Base-by-base conservation (phyloP, 78 protist species). In the Dictyostelium purpureum region DNA sequence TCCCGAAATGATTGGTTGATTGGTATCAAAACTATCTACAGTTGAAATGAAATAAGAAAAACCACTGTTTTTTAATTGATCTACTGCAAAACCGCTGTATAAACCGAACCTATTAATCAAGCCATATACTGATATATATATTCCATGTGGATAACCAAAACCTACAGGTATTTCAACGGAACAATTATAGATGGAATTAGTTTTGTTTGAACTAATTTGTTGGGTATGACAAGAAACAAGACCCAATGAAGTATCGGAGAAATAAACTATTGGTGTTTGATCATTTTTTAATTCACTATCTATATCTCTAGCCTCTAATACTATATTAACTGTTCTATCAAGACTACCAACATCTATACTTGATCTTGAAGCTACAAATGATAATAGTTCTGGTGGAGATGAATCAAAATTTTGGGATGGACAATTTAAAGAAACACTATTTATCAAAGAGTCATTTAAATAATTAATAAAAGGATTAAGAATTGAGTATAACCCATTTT, bases 401-500 rank as follows among this genome's bases (percentile, higher is more conserved):
- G 11, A n/a, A 57, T 57, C 66, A 5, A 10, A 7, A 54, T 18
- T n/a, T 14, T 54, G 31, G 9, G 33, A 0, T 0, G 28, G 14
- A 54, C 63, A 54, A 18, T 6, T 0, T n/a, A 54, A 24, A 54
- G 19, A 7, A n/a, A 54, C n/a, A 11, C 18, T 28, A 54, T 54
- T 54, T 54, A 54, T 54, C 18, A 7, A 7, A 54, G 6, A 54
- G n/a, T 54, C 63, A 54, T 54, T 4, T 19, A 54, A n/a, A 54
- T 54, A 54, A 54, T 54, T 54, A n/a, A 54, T 54, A 54, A 54
- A 54, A n/a, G 63, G 63, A 54, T 54, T 54, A n/a, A 54, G n/a
- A n/a, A n/a, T n/a, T 1, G 19, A 11, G 0, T 4, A n/a, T 2
- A 10, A 10, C n/a, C n/a, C n/a, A n/a, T n/a, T n/a, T n/a, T n/a